Evolutionary conservation across 1,284 basidiomycete species (phyloP).

Genomic region (Ceratorhiza oryzae-sativae): DNA sequence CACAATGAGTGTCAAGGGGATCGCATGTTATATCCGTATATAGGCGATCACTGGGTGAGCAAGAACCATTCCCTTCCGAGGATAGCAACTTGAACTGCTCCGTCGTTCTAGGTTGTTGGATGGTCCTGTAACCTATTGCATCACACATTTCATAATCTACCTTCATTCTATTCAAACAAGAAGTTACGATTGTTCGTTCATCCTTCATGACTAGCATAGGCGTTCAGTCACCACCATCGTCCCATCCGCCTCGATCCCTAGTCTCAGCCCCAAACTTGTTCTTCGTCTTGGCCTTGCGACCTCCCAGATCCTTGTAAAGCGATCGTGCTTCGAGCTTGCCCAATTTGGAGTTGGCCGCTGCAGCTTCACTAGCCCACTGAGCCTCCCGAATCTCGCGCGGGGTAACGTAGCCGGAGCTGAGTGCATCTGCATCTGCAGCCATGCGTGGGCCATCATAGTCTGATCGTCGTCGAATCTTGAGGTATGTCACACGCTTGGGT

Average conservation of each 20-base stretch:
- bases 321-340: slow-evolving; percentile 84
- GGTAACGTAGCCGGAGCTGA: slow-evolving; percentile 73
- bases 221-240: slow-evolving; percentile 49
- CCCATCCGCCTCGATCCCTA: slow-evolving; percentile 74
- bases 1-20: slow-evolving; percentile 40
- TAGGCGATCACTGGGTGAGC: not conserved
- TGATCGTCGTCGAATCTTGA: slow-evolving; percentile 37
- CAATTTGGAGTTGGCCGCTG: slow-evolving; percentile 61
- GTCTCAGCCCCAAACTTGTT: slow-evolving; percentile 68
- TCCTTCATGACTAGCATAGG: not conserved
- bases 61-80: not conserved
- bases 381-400: slow-evolving; percentile 79
- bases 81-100: not conserved
- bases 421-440: slow-evolving; percentile 26
- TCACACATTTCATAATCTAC: not conserved
- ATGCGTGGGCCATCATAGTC: slow-evolving; percentile 30
- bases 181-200: not conserved
- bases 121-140: not conserved
- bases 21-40: not conserved
- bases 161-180: not conserved
- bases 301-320: slow-evolving; percentile 87
- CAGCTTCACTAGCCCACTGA: slow-evolving; percentile 66
- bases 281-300: slow-evolving; percentile 73
- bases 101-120: not conserved
- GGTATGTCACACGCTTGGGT: slow-evolving; percentile 38